phyloP scores from a whole-genome alignment of 805 yeast genomes.

The Ogataea chonburiensis region DNA sequence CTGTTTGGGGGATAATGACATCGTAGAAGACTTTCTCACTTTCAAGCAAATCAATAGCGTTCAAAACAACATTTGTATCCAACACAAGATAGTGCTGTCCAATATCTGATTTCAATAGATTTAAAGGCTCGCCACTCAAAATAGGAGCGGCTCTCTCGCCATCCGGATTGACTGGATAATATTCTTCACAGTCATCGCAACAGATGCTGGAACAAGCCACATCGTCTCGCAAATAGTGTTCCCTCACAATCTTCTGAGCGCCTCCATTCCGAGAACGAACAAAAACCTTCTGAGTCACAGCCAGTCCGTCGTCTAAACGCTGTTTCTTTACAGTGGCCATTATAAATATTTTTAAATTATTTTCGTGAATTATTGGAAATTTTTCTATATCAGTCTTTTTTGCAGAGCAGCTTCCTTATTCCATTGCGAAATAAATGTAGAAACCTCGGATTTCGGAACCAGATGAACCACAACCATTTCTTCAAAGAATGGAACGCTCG shows the following conservation, averaged over 20 bases:
- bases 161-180: conserved; percentile 58
- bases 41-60: conserved; percentile 88
- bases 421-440: conserved; percentile 68
- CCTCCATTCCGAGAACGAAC: conserved; percentile 88
- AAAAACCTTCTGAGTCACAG: conserved; percentile 85
- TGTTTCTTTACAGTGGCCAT: conserved; percentile 34
- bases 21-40: conserved; percentile 74
- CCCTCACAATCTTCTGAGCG: conserved; percentile 88
- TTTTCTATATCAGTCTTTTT: conserved; percentile 4
- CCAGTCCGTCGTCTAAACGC: conserved; percentile 48
- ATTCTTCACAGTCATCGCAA: conserved; percentile 60
- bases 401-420: conserved; percentile 53
- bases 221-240: conserved; percentile 88
- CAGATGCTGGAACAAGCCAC: conserved; percentile 83
- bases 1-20: conserved; percentile 93
- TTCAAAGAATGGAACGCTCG: conserved; percentile 77
- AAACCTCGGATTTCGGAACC: conserved; percentile 70
- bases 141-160: conserved; percentile 67
- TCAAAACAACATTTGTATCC: conserved; percentile 85
- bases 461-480: conserved; percentile 67
- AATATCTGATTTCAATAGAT: conserved; percentile 38
- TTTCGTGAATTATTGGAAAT: conserved; percentile 2
- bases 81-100: conserved; percentile 79
- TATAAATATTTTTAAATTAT: conserved; percentile 6
- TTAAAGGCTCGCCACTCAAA: conserved; percentile 61